phyloP scores from a whole-genome alignment of 2,329 filamentous ascomycete species.

The Apiospora aurea region DNA sequence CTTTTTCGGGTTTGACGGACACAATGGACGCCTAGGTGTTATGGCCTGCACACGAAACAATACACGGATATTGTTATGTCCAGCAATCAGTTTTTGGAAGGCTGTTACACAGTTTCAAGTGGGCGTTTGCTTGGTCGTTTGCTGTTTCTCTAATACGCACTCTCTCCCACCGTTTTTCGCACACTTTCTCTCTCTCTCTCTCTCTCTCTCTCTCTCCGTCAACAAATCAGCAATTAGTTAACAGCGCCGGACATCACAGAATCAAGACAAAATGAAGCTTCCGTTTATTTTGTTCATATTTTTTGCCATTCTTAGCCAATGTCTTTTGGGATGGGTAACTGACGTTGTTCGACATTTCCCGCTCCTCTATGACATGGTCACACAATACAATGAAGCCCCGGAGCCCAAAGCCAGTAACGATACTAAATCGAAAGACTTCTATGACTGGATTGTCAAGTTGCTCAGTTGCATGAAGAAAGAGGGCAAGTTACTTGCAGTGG shows the following conservation, averaged over 20 bases:
- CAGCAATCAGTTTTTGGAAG: too few relatives aligned
- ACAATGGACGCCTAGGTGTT: too few relatives aligned
- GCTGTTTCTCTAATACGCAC: background rate
- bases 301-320: background rate
- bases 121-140: background rate
- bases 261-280: background rate
- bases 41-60: too few relatives aligned
- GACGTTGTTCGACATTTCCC: background rate
- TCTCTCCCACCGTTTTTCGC: too few relatives aligned
- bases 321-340: background rate
- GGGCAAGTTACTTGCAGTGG: background rate
- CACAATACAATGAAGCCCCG: background rate
- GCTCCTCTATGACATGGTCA: background rate
- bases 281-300: background rate
- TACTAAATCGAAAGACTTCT: background rate
- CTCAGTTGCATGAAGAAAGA: background rate
- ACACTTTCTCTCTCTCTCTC: background rate
- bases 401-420: background rate
- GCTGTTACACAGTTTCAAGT: too few relatives aligned
- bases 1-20: background rate
- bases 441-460: background rate
- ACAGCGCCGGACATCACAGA: background rate
- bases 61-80: too few relatives aligned
- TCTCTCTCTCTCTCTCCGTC: too few relatives aligned
- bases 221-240: background rate